Evolutionary conservation across 2,329 filamentous ascomycete species (phyloP).

Genomic region (Monosporascus sp.): DNA sequence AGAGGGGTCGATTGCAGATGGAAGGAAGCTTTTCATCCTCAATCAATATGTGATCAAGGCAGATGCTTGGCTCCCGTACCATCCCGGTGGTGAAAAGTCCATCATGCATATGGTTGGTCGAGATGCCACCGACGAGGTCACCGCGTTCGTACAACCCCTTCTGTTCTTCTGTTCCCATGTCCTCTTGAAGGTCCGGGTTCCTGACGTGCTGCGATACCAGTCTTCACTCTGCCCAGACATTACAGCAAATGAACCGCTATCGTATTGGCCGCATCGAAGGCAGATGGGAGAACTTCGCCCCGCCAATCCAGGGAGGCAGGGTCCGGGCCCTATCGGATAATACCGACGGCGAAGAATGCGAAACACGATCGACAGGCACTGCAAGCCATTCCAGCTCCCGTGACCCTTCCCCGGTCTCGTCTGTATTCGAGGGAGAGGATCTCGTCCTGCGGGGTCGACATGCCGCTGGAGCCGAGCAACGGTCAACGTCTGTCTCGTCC

Average conservation of each 20-base stretch:
- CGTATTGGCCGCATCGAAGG: slow-evolving; percentile 79
- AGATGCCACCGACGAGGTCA: slow-evolving; percentile 92
- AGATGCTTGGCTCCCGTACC: slow-evolving; percentile 82
- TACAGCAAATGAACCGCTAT: slow-evolving; percentile 71
- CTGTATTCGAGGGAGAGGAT: slow-evolving; percentile 42
- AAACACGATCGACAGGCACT: slow-evolving; percentile 20
- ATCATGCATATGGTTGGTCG: slow-evolving; percentile 90
- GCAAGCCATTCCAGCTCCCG: slow-evolving; percentile 51
- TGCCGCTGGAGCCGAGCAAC: slow-evolving; percentile 12
- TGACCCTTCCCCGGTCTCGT: slow-evolving; percentile 43
- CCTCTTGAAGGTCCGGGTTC: slow-evolving; percentile 3
- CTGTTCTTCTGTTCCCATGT: slow-evolving; percentile 6
- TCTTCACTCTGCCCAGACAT: slow-evolving; percentile 75
- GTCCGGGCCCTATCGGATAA: slow-evolving; percentile 50
- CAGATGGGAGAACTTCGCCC: slow-evolving; percentile 79
- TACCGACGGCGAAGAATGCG: slow-evolving; percentile 30
- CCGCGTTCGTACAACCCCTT: slow-evolving; percentile 57
- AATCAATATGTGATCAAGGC: slow-evolving; percentile 78
- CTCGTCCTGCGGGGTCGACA: slow-evolving; percentile 26
- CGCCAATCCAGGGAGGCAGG: slow-evolving; percentile 84
- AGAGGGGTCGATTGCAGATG: slow-evolving; percentile 78
- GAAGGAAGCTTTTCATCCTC: slow-evolving; percentile 73
- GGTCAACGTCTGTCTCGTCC: slow-evolving; percentile 54
- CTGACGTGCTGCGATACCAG: slow-evolving; percentile 39
- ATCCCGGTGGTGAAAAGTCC: slow-evolving; percentile 86